A percentile compares a stretch with the other conserved stretches of the same genome.
These are phyloP conservation scores for Xylaria sp. DNA, from an alignment of 2,329 filamentous ascomycete species.

Conservation along the genomic window DNA sequence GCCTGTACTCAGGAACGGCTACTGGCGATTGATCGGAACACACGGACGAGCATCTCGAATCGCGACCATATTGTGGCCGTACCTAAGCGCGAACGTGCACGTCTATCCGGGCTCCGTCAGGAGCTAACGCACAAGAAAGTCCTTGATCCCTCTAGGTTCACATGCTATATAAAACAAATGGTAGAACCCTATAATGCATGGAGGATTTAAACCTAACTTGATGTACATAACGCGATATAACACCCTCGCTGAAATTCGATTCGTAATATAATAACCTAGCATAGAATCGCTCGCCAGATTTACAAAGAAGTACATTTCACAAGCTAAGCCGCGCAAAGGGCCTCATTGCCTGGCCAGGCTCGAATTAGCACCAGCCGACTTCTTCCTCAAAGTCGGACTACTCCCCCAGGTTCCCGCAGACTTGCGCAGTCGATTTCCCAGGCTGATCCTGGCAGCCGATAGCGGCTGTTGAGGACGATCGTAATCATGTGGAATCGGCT, in stretches of 20 bases:
- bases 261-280: not conserved
- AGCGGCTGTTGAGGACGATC: slow-evolving; percentile 46
- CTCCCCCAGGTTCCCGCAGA: slow-evolving; percentile 60
- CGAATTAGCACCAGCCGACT: slow-evolving; percentile 38
- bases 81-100: too few species aligned
- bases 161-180: not conserved
- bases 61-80: too few species aligned
- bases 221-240: not conserved
- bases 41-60: too few species aligned
- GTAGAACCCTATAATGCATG: not conserved
- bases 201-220: not conserved
- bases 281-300: too few species aligned
- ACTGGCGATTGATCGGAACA: too few species aligned
- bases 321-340: not conserved
- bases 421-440: slow-evolving; percentile 62
- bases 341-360: slow-evolving; percentile 37
- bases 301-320: not conserved
- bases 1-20: too few species aligned
- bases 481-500: slow-evolving; percentile 39
- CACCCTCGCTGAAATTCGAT: not conserved
- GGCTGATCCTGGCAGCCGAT: slow-evolving; percentile 56
- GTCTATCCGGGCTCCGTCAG: too few species aligned
- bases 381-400: slow-evolving; percentile 54
- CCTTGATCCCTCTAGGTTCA: too few species aligned
- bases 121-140: too few species aligned